phyloP scores from a whole-genome alignment of 2,329 filamentous ascomycete species.

The Trichoderma asperellum region DNA sequence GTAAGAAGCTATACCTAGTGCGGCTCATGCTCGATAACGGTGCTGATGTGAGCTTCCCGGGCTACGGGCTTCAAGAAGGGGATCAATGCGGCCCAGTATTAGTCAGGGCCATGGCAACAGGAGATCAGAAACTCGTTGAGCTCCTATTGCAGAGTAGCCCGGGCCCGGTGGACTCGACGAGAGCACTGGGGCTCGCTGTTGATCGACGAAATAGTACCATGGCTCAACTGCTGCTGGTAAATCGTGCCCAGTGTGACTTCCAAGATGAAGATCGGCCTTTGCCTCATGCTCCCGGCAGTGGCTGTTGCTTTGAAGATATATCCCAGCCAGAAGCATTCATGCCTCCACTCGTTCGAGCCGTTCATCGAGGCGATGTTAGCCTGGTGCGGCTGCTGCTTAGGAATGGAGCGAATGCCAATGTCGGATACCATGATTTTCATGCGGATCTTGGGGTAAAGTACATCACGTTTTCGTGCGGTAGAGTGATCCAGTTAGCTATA shows the following conservation, averaged over 20 bases:
- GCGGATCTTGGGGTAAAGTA: background rate
- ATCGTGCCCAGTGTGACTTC: constrained; percentile 13
- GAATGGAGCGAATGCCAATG: constrained; percentile 7
- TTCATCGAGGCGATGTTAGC: background rate
- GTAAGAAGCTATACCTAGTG: background rate
- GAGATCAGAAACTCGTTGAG: background rate
- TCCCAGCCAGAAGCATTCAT: background rate
- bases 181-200: background rate
- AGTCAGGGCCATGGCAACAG: background rate
- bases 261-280: constrained; percentile 1
- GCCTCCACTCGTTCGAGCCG: constrained; percentile 14
- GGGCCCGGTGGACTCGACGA: background rate
- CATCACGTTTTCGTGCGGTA: constrained; percentile 1
- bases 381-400: constrained; percentile 10
- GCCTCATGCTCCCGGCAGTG: background rate
- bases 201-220: background rate
- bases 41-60: background rate
- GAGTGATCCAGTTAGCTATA: constrained; percentile 11
- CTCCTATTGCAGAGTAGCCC: background rate
- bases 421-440: background rate
- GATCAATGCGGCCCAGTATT: background rate
- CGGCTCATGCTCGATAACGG: constrained; percentile 7
- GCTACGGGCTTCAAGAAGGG: background rate
- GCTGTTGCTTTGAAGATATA: background rate
- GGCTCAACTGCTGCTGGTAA: background rate